Base-by-base conservation (phyloP, 305 asterid species). In the Ajuga reptans region DNA sequence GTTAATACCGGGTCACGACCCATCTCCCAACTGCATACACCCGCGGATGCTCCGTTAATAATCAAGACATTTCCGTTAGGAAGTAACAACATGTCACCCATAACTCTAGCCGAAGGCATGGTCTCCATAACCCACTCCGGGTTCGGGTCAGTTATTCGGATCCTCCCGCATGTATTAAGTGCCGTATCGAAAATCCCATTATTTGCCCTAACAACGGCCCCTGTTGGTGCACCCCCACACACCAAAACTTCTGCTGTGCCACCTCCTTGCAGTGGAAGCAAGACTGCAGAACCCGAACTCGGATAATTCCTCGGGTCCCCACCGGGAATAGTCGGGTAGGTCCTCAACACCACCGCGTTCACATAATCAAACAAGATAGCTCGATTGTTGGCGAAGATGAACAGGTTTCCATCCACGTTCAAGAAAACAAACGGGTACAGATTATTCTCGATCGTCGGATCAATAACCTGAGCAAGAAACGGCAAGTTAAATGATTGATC, bases 31-130 rank as follows among this genome's bases (percentile, higher is more conserved):
- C 86, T 87, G 4, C 85, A 82, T 0, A 81, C 63, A 0, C 89
- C 91, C 0, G 80, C 6, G 0, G 75, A 59, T 0, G 83, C 86
- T 5, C 89, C 89, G 6, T 86, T 86, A 0, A 86, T 74, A 10
- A 86, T 81, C 71, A 86, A 50, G 7, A 86, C 79, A 3, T 82
- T 47, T 0, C 85, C 84, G 36, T 79, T 80, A 5, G 92, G 92
- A 14, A 86, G 65, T 4, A 86, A 33, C n/a, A 82, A 41, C 89
- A 86, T 86, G 53, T 86, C 91, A 14, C 91, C 82, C 91, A 84
- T 86, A 60, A 81, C 79, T 24, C 87, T 64, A 10, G 77, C 67
- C 68, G 63, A 6, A 3, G 92, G 86, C 87, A 86, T 86, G 12
- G 78, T 74, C 70, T 86, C 89, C 82, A 84, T 77, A 3, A 21